Percentiles rank a stretch among this genome's conserved stretches.
Evolutionary conservation across 2,329 filamentous ascomycete genomes (phyloP).

Genomic region (Penicillium sp.): DNA sequence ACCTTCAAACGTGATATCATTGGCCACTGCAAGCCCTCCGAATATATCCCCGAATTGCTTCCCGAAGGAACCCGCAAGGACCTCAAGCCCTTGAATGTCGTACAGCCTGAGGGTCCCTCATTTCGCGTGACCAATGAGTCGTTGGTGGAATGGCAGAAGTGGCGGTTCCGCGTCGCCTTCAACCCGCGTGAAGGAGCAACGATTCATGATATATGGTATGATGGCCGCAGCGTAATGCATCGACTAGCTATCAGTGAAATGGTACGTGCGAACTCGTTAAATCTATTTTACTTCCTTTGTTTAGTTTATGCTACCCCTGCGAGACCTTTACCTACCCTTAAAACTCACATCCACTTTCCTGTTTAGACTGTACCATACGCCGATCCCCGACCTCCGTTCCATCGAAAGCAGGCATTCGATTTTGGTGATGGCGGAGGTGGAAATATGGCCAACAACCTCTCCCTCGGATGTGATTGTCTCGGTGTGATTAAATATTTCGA

Average conservation of each 20-base stretch:
- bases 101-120: conserved; percentile 70
- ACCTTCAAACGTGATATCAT: conserved; percentile 53
- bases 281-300: no score
- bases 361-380: conserved; percentile 62
- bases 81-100: conserved; percentile 72
- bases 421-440: conserved; percentile 72
- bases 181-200: conserved; percentile 68
- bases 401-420: conserved; percentile 73
- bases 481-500: conserved; percentile 71
- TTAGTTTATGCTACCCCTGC: no score
- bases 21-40: conserved; percentile 55
- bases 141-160: conserved; percentile 65
- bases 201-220: conserved; percentile 71
- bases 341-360: not conserved
- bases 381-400: conserved; percentile 67
- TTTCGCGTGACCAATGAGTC: conserved; percentile 54
- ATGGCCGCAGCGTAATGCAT: conserved; percentile 68
- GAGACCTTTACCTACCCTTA: no score
- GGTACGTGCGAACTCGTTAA: conserved; percentile 46
- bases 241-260: conserved; percentile 71
- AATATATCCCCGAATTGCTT: conserved; percentile 59
- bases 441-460: conserved; percentile 70
- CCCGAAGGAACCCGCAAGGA: conserved; percentile 50
- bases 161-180: conserved; percentile 67
- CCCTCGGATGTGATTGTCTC: conserved; percentile 52